phyloP scores from a whole-genome alignment of 2,329 filamentous ascomycete genomes.

The Diaporthe sp. region DNA sequence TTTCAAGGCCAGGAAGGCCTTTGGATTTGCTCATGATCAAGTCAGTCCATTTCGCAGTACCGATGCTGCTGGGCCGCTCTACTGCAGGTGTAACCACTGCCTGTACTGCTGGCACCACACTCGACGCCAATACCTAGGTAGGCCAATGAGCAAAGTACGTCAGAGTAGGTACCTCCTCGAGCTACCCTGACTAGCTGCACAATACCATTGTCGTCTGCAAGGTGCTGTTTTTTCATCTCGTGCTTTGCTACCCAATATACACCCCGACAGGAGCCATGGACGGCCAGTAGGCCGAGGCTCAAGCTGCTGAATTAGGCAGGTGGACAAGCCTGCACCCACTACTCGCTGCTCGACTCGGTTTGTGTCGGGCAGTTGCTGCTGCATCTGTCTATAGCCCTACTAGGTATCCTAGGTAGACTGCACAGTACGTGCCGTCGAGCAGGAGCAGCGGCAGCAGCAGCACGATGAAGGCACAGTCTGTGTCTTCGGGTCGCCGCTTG shows the following conservation, averaged over 20 bases:
- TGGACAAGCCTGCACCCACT: background rate
- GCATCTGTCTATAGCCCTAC: background rate
- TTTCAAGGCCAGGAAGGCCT: background rate
- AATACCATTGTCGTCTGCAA: background rate
- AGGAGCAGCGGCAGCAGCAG: conserved; percentile 11
- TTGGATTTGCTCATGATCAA: background rate
- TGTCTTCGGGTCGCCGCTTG: conserved; percentile 19
- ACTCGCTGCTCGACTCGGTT: conserved; percentile 2
- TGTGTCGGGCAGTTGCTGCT: conserved; percentile 15
- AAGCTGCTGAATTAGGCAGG: conserved; percentile 15
- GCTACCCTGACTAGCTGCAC: background rate
- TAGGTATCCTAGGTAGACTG: no score
- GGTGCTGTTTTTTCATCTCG: conserved; percentile 14
- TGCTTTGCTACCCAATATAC: background rate
- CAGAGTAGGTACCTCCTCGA: background rate
- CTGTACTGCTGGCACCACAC: background rate
- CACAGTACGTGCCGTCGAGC: background rate
- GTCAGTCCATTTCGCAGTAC: background rate
- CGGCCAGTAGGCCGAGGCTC: background rate
- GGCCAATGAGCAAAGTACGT: background rate
- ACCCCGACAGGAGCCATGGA: background rate
- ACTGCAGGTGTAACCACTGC: background rate
- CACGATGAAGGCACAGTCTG: conserved; percentile 16
- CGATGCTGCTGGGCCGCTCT: background rate
- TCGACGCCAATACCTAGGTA: background rate